phyloP scores from a whole-genome alignment of 768 basidiomycete species.

The Suillus fuscotomentosus region DNA sequence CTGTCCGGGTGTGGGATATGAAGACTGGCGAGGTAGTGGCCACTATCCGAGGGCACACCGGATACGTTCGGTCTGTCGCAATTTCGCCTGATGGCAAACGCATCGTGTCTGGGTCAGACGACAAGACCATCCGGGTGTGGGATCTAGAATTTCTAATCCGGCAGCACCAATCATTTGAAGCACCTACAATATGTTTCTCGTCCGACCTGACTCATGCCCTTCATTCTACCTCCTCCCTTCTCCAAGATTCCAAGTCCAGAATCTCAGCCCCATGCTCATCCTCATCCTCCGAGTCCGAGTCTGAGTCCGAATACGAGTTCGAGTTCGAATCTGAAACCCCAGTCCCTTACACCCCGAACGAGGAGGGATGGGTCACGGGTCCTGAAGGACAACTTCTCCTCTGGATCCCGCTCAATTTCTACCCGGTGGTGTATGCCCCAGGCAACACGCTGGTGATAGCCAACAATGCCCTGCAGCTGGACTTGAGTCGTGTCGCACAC shows the following conservation, averaged over 20 bases:
- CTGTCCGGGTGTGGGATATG: slow-evolving; percentile 13
- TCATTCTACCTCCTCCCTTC: neutral
- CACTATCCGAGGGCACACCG: neutral
- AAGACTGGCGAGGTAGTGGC: neutral
- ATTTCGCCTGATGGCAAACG: neutral
- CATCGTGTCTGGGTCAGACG: neutral
- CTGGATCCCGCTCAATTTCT: neutral
- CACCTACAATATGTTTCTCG: neutral
- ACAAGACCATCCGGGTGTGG: slow-evolving; percentile 3
- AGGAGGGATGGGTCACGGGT: neutral
- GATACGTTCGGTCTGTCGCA: neutral
- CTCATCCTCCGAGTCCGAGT: no score
- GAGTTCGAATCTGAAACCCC: no score
- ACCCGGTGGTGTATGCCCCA: neutral
- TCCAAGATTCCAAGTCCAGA: neutral
- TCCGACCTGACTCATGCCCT: neutral
- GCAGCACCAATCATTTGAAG: no score
- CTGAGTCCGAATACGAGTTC: no score
- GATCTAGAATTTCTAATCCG: neutral
- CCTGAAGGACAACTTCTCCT: neutral
- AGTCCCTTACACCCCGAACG: neutral
- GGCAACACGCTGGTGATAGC: neutral
- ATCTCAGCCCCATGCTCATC: neutral
- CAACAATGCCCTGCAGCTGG: no score
- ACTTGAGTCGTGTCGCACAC: no score